A percentile compares a stretch with the other conserved stretches of the same genome.
phyloP scores from a whole-genome alignment of 2,329 filamentous ascomycete genomes.

The Arthrobotrys megalospora region DNA sequence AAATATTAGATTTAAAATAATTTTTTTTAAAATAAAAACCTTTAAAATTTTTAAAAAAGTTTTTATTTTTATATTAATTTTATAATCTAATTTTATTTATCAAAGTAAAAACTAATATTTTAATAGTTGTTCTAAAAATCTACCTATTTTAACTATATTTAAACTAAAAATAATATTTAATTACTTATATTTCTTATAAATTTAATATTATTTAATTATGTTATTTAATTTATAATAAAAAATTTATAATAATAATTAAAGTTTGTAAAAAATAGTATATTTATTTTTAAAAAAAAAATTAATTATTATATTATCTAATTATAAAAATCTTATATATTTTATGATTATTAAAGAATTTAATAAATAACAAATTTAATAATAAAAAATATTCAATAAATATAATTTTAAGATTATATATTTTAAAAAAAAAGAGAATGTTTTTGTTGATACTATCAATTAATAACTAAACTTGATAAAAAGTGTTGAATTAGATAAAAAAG shows the following conservation, averaged over 20 bases:
- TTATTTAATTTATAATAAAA: neutral
- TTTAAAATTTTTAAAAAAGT: too few species aligned
- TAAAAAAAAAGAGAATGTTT: neutral
- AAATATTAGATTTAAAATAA: too few species aligned
- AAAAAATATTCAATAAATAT: neutral
- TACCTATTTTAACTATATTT: neutral
- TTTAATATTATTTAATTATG: neutral
- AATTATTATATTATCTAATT: neutral
- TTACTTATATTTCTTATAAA: neutral
- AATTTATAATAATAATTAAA: neutral
- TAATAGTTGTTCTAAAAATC: neutral
- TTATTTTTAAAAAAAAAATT: neutral
- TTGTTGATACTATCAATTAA: neutral
- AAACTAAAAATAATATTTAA: neutral
- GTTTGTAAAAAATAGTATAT: neutral
- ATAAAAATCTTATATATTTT: conserved; percentile 4
- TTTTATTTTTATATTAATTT: too few species aligned
- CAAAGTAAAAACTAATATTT: neutral
- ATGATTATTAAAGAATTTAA: neutral
- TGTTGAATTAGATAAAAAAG: neutral
- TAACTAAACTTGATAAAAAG: neutral
- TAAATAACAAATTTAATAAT: neutral
- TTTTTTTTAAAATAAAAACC: too few species aligned
- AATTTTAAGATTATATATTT: conserved; percentile 2
- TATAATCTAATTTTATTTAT: too few species aligned